Conservation (phyloP, 2,329 filamentous ascomycete species). For the Trichothecium sympodiale region DNA sequence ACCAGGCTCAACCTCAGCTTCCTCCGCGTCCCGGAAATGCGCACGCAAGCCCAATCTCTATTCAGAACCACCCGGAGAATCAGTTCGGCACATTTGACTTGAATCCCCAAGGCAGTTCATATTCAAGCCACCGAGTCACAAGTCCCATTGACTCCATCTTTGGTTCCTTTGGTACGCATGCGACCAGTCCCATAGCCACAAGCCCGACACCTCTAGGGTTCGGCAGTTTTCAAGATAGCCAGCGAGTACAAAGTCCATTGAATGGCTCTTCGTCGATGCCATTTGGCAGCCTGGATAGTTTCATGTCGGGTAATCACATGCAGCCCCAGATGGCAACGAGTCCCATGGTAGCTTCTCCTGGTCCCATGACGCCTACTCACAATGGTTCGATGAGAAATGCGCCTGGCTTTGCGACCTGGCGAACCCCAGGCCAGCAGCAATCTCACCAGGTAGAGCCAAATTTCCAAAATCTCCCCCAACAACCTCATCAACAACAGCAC, state of each 20-base stretch:
- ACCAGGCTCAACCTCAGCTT: slow-evolving; percentile 16
- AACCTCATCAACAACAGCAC: slow-evolving; percentile 2
- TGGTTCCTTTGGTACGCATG: slow-evolving; percentile 7
- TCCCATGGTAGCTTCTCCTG: slow-evolving; percentile 1
- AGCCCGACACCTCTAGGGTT: slow-evolving; percentile 18
- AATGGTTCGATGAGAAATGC: slow-evolving; percentile 9
- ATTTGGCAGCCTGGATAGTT: slow-evolving; percentile 21
- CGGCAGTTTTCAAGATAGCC: slow-evolving; percentile 19
- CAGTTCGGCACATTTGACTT: slow-evolving; percentile 19
- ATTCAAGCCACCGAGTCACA: slow-evolving; percentile 1
- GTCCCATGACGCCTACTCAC: slow-evolving; percentile 2
- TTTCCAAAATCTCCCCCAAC: slow-evolving; percentile 4
- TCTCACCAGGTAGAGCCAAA: slow-evolving; percentile 6
- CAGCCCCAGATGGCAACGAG: background rate
- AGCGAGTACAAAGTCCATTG: slow-evolving; percentile 16
- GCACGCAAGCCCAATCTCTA: slow-evolving; percentile 13
- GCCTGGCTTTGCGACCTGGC: slow-evolving; percentile 26
- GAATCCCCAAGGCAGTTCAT: slow-evolving; percentile 1
- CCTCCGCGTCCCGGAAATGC: slow-evolving; percentile 20
- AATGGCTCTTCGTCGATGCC: slow-evolving; percentile 14
- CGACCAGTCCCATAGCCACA: slow-evolving; percentile 20
- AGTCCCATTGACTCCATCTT: slow-evolving; percentile 6
- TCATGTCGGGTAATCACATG: slow-evolving; percentile 10
- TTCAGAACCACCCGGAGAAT: slow-evolving; percentile 12
- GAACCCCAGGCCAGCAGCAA: slow-evolving; percentile 14